Evolutionary conservation across 2,329 filamentous ascomycete genomes (phyloP).

Genomic region (Chaetomium olivaceum): DNA sequence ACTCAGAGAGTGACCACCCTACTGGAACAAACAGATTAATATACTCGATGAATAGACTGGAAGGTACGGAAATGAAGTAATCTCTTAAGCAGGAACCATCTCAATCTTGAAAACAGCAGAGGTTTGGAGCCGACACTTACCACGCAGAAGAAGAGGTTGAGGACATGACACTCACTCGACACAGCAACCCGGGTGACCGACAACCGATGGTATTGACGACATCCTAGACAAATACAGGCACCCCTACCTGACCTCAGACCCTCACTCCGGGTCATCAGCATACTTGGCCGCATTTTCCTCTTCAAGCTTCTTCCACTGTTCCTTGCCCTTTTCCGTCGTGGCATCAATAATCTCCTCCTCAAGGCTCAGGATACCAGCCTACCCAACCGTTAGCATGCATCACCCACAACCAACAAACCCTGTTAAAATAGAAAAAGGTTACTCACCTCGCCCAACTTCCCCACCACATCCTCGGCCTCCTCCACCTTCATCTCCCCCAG

Average conservation of each 20-base stretch:
- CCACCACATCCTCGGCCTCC: conserved; percentile 80
- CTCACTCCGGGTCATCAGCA: conserved; percentile 32
- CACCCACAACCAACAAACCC: not conserved
- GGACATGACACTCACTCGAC: not conserved
- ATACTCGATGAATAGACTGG: not conserved
- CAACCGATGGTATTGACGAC: not conserved
- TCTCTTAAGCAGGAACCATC: not conserved
- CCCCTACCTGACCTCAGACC: not conserved
- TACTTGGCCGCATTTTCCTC: conserved; percentile 26
- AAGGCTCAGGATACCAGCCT: conserved; percentile 84
- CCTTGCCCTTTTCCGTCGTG: conserved; percentile 82
- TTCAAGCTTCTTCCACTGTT: conserved; percentile 74
- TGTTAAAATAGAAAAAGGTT: not conserved
- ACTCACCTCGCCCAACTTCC: conserved; percentile 66
- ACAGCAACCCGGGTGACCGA: not conserved
- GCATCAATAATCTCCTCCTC: conserved; percentile 95
- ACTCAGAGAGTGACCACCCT: too few species aligned
- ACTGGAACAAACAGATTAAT: not conserved
- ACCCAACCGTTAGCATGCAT: not conserved
- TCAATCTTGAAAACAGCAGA: not conserved
- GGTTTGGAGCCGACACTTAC: not conserved
- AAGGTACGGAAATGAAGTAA: not conserved
- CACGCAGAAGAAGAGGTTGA: not conserved
- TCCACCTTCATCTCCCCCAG: conserved; percentile 81
- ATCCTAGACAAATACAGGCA: conserved; percentile 1